Evolutionary conservation across 768 basidiomycete genomes (phyloP), one percentile per base, ranked within the genome.

Genomic region (Cytidiella melzeri): DNA sequence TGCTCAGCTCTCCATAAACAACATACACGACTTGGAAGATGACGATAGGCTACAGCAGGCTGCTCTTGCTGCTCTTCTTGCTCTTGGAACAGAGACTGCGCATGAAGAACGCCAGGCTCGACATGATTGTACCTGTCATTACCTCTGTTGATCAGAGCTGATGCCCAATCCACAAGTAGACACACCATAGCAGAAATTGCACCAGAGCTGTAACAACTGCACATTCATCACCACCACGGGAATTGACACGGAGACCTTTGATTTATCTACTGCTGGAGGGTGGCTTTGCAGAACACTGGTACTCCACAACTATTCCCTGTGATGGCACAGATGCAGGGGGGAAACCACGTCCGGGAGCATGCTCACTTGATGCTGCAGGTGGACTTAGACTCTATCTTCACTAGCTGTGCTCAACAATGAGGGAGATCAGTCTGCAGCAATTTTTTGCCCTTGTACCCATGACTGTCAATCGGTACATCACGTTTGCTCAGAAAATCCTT

Each of bases 401-500:
- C 45, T 73, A 61, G 18, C 61, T 75, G 6, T 62, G 60, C 39
- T 75, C 73, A 0, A 64, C 68, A 0, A 74, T 74, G 66, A 60
- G 36, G 0, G 66, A 73, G 34, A 58, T 63, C 5, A 66, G 55
- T 26, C 58, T 75, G 2, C 66, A 68, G 41, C 67, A 72, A 37
- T 71, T 74, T 1, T 77, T 77, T 57, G 68, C 69, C 0, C 43
- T 74, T 9, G 66, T 70, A 23, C 69, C 73, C 4, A 24, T 67
- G 1, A 73, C 69, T 0, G 56, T 64, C 11, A 62, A 65, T 0
- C 52, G 62, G 0, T 75, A 75, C 46, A 57, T 73, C 50, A 43
- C 25, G 2, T 73, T 72, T 55, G 55, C 56, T 0, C 60, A 67
- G 0, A 1, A 45, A 0, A 64, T 74, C 63, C 73, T 2, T 60